Conservation (phyloP, 208 protist species). For the Trypanosomatidae sp. region DNA sequence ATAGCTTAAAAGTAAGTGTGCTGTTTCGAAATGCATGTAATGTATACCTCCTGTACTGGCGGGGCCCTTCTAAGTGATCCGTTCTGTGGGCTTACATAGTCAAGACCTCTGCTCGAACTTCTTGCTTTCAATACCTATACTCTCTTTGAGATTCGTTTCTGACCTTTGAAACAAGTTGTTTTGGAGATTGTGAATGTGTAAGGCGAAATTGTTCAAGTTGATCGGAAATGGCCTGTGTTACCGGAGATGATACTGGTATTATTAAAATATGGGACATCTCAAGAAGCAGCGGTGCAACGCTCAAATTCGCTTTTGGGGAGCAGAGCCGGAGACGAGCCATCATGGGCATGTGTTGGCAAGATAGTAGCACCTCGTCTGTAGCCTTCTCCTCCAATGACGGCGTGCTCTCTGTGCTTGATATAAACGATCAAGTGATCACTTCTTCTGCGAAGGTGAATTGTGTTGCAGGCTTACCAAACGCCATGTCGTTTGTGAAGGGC, state of each 20-base stretch:
- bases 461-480: slow-evolving; percentile 47
- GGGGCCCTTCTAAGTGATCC: background rate
- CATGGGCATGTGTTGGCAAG: slow-evolving; percentile 78
- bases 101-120: background rate
- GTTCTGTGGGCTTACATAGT: background rate
- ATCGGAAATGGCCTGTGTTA: slow-evolving; percentile 68
- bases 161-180: background rate
- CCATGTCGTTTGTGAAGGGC: slow-evolving; percentile 64
- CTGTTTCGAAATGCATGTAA: too few species aligned
- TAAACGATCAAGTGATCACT: slow-evolving; percentile 31
- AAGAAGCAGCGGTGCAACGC: slow-evolving; percentile 59
- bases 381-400: slow-evolving; percentile 68
- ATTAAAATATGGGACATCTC: slow-evolving; percentile 86
- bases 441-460: slow-evolving; percentile 36
- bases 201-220: background rate
- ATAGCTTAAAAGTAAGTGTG: background rate
- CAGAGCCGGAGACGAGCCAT: slow-evolving; percentile 64
- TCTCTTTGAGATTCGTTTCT: background rate
- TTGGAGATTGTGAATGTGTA: background rate
- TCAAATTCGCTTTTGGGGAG: slow-evolving; percentile 67
- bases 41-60: background rate
- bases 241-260: slow-evolving; percentile 83
- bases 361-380: slow-evolving; percentile 49
- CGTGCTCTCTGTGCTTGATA: slow-evolving; percentile 52
- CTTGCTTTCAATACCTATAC: background rate